Percentiles rank a stretch among this genome's conserved stretches.
Evolutionary conservation across 2,329 filamentous ascomycete species (phyloP).

Genomic region (Chaetomium sp.): DNA sequence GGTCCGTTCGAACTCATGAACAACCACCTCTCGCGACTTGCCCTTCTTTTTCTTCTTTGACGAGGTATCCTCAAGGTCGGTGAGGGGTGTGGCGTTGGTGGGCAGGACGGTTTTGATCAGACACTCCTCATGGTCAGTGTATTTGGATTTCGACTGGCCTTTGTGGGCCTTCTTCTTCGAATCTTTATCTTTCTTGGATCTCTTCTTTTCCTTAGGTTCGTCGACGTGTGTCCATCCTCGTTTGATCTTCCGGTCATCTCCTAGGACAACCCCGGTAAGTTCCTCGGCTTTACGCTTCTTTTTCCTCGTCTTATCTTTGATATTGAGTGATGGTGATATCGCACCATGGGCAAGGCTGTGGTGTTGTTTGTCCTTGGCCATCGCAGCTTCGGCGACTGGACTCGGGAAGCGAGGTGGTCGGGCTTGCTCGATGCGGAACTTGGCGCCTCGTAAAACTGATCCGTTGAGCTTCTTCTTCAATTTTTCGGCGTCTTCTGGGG

Average conservation of each 20-base stretch:
- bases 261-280: constrained; percentile 62
- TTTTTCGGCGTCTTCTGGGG: constrained; percentile 76
- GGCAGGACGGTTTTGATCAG: constrained; percentile 76
- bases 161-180: constrained; percentile 49
- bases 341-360: constrained; percentile 28
- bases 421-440: constrained; percentile 79
- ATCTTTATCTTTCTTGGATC: constrained; percentile 40
- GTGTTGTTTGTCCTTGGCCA: constrained; percentile 29
- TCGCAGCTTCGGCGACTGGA: constrained; percentile 20
- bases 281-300: constrained; percentile 37
- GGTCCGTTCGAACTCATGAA: constrained; percentile 88
- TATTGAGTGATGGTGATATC: constrained; percentile 21
- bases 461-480: constrained; percentile 88
- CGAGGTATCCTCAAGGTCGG: constrained; percentile 41
- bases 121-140: constrained; percentile 73
- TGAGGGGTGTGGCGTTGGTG: constrained; percentile 36
- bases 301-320: constrained; percentile 31
- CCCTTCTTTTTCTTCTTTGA: constrained; percentile 52
- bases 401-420: constrained; percentile 51
- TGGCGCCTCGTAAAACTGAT: constrained; percentile 72
- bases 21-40: constrained; percentile 48
- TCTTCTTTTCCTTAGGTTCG: constrained; percentile 38
- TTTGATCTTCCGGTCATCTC: constrained; percentile 71
- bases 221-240: constrained; percentile 77
- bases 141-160: constrained; percentile 53